Evolutionary conservation across 2,329 filamentous ascomycete genomes (phyloP).

Genomic region (Pseudopithomyces chartarum): DNA sequence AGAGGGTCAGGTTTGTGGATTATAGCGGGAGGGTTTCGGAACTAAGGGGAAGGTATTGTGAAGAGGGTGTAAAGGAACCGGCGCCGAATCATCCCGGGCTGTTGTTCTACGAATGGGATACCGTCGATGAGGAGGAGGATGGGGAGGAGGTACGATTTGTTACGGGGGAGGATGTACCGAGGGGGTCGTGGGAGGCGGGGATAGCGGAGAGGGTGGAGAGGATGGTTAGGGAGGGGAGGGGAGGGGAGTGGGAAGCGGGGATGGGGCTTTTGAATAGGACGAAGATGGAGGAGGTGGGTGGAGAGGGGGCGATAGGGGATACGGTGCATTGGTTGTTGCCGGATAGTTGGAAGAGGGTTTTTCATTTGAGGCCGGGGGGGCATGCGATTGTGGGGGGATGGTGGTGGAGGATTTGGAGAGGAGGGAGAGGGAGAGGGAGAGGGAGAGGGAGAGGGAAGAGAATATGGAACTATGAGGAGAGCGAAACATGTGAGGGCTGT

Average conservation of each 20-base stretch:
- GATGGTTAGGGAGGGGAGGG: slow-evolving; percentile 31
- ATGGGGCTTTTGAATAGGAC: slow-evolving; percentile 30
- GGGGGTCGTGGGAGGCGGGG: slow-evolving; percentile 28
- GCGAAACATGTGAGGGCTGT: not conserved
- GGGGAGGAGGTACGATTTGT: slow-evolving; percentile 17
- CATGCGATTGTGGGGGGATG: slow-evolving; percentile 28
- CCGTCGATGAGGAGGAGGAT: slow-evolving; percentile 32
- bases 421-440: not conserved
- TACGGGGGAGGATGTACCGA: slow-evolving; percentile 29
- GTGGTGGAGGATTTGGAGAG: slow-evolving; percentile 26
- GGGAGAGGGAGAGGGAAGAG: not conserved
- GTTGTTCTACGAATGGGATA: slow-evolving; percentile 40
- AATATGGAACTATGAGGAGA: slow-evolving; percentile 11
- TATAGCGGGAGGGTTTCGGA: slow-evolving; percentile 24
- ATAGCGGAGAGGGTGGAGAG: slow-evolving; percentile 30
- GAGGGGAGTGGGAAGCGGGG: slow-evolving; percentile 29
- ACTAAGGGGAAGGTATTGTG: slow-evolving; percentile 32
- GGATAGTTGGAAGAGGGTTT: slow-evolving; percentile 37
- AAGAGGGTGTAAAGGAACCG: slow-evolving; percentile 30
- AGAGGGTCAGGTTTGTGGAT: slow-evolving; percentile 30
- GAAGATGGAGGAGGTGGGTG: slow-evolving; percentile 7
- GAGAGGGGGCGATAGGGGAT: slow-evolving; percentile 23
- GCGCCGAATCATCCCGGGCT: slow-evolving; percentile 30
- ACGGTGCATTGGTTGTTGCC: slow-evolving; percentile 36
- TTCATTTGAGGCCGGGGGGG: slow-evolving; percentile 32